A percentile compares a stretch with the other conserved stretches of the same genome.
These are phyloP conservation scores for Ceratobasidium sp. DNA, from an alignment of 1,284 basidiomycete genomes.

Conservation along the genomic window DNA sequence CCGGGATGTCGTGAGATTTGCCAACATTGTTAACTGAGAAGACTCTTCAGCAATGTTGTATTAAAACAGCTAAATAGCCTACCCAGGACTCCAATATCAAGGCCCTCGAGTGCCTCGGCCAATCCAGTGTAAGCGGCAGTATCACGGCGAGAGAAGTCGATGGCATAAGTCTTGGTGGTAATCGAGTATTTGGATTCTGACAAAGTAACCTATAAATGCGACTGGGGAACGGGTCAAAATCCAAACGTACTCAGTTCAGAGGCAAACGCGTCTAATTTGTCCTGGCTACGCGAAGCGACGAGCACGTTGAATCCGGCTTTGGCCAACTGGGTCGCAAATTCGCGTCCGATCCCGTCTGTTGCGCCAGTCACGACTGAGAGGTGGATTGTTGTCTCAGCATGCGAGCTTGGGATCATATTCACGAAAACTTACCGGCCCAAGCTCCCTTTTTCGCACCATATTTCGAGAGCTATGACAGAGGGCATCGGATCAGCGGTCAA, in stretches of 20 bases:
- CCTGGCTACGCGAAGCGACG: conserved; percentile 83
- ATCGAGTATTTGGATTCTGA: conserved; percentile 64
- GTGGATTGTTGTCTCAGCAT: neutral
- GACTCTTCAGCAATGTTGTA: neutral
- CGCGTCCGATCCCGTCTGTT: conserved; percentile 81
- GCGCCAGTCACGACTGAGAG: conserved; percentile 76
- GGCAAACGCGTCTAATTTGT: conserved; percentile 76
- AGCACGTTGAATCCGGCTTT: conserved; percentile 90
- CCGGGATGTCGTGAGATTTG: conserved; percentile 83
- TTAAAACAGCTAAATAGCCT: conserved; percentile 13
- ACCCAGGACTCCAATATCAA: conserved; percentile 90
- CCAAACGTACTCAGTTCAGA: conserved; percentile 78
- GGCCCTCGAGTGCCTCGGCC: conserved; percentile 63
- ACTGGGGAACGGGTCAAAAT: conserved; percentile 49
- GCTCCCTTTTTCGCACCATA: conserved; percentile 86
- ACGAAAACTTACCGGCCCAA: conserved; percentile 74
- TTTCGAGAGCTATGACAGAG: conserved; percentile 71
- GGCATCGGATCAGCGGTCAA: neutral
- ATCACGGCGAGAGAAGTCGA: conserved; percentile 82
- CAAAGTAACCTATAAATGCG: conserved; percentile 20
- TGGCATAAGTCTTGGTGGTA: conserved; percentile 76
- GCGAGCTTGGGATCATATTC: neutral
- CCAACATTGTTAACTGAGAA: conserved; percentile 94
- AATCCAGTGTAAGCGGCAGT: conserved; percentile 70
- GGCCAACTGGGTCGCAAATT: conserved; percentile 78